Evolutionary conservation across 345 rosid species (phyloP).

Genomic region (Euclidium syriacum): DNA sequence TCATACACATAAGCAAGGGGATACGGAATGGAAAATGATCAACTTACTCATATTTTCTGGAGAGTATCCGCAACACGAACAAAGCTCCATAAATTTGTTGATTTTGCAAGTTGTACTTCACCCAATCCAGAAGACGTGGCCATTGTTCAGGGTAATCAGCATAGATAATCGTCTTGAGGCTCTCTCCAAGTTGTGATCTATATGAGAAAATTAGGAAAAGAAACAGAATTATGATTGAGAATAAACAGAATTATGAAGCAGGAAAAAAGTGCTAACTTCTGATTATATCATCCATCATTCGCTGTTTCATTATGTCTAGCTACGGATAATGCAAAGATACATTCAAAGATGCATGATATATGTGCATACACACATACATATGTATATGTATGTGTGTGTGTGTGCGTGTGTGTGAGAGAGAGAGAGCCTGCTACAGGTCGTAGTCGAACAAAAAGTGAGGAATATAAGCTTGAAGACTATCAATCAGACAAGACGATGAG

Average conservation of each 20-base stretch:
- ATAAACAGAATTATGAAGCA: neutral
- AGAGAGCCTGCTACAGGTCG: neutral
- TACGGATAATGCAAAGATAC: neutral
- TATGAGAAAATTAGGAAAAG: neutral
- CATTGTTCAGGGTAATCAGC: conserved; percentile 99
- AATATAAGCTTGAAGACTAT: neutral
- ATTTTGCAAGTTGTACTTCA: conserved; percentile 79
- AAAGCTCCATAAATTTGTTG: conserved; percentile 92
- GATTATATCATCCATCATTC: neutral
- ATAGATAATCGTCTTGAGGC: conserved; percentile 89
- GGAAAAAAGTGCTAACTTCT: neutral
- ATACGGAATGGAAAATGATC: neutral
- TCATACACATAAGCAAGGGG: neutral
- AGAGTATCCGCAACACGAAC: conserved; percentile 85
- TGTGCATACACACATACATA: too few species aligned
- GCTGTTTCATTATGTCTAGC: neutral
- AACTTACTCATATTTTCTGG: conserved; percentile 95
- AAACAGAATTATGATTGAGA: neutral
- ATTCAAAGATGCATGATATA: neutral
- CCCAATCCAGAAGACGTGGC: conserved; percentile 95
- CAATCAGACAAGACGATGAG: neutral
- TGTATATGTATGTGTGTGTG: too few species aligned
- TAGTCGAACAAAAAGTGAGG: neutral
- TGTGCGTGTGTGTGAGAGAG: too few species aligned
- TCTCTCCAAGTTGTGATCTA: conserved; percentile 97